Evolutionary conservation across 805 yeast species (phyloP).

Genomic region (Lipomyces yamadae): DNA sequence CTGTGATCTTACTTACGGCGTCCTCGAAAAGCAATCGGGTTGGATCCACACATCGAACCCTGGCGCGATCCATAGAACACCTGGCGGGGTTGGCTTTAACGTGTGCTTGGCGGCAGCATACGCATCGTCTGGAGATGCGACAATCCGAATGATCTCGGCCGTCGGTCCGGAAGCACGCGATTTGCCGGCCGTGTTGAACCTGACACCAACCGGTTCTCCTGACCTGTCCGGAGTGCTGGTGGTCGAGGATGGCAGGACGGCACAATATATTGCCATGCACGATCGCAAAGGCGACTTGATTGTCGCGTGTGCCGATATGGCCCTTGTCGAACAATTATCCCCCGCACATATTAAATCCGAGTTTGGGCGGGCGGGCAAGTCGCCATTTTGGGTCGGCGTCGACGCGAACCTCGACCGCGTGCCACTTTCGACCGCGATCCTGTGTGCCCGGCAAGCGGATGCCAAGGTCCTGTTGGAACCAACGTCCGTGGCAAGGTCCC

Average conservation of each 20-base stretch:
- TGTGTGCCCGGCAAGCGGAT: constrained; percentile 40
- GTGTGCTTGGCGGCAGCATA: constrained; percentile 67
- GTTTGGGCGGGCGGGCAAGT: constrained; percentile 47
- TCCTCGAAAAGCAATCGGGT: constrained; percentile 39
- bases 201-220: neutral
- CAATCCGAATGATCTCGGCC: constrained; percentile 56
- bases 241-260: constrained; percentile 52
- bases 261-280: constrained; percentile 76
- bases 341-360: constrained; percentile 51
- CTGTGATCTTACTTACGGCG: constrained; percentile 45
- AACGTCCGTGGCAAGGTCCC: constrained; percentile 70
- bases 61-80: constrained; percentile 57
- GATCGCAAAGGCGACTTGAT: constrained; percentile 63
- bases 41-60: constrained; percentile 69
- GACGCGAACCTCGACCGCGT: constrained; percentile 69
- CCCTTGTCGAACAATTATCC: constrained; percentile 57
- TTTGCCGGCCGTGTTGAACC: constrained; percentile 23
- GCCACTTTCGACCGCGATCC: constrained; percentile 49
- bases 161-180: constrained; percentile 60
- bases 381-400: constrained; percentile 51
- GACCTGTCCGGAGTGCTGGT: constrained; percentile 37
- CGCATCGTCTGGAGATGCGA: constrained; percentile 29
- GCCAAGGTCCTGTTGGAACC: constrained; percentile 68
- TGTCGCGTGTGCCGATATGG: constrained; percentile 86
- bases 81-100: constrained; percentile 89